Percentiles rank a stretch among this genome's conserved stretches.
Conservation (phyloP, 805 yeast species). For the Candida mattraensis region DNA sequence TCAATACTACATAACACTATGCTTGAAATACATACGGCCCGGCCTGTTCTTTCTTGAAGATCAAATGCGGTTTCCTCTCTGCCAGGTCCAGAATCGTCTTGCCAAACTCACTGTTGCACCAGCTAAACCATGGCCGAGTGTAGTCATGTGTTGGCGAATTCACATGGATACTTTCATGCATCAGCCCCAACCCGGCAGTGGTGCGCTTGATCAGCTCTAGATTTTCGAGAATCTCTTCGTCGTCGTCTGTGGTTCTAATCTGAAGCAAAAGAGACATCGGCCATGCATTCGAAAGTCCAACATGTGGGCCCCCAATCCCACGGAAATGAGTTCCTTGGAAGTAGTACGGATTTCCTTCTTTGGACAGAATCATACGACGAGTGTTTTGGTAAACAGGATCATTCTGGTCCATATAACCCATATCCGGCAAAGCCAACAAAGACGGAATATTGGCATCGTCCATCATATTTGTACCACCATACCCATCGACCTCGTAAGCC, state of each 20-base stretch:
- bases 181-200: constrained; percentile 74
- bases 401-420: constrained; percentile 55
- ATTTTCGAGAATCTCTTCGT: constrained; percentile 57
- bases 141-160: constrained; percentile 49
- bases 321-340: constrained; percentile 59
- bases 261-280: constrained; percentile 81
- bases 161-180: constrained; percentile 82
- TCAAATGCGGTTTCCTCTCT: constrained; percentile 66
- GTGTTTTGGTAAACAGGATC: constrained; percentile 76
- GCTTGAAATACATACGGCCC: constrained; percentile 3
- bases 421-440: constrained; percentile 72
- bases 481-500: constrained; percentile 90
- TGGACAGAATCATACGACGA: constrained; percentile 68
- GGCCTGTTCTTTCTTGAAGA: constrained; percentile 48
- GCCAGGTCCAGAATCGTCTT: constrained; percentile 81
- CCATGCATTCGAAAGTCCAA: constrained; percentile 82
- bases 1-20: too few relatives aligned
- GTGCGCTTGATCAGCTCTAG: constrained; percentile 53
- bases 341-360: constrained; percentile 76
- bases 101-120: constrained; percentile 93
- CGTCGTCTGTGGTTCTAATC: constrained; percentile 73
- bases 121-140: constrained; percentile 89
- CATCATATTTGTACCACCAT: constrained; percentile 71
- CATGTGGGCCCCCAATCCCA: constrained; percentile 92
- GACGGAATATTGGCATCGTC: constrained; percentile 93